Evolutionary conservation across 139 green algal genomes (phyloP).

Genomic region (Trebouxia sp.): DNA sequence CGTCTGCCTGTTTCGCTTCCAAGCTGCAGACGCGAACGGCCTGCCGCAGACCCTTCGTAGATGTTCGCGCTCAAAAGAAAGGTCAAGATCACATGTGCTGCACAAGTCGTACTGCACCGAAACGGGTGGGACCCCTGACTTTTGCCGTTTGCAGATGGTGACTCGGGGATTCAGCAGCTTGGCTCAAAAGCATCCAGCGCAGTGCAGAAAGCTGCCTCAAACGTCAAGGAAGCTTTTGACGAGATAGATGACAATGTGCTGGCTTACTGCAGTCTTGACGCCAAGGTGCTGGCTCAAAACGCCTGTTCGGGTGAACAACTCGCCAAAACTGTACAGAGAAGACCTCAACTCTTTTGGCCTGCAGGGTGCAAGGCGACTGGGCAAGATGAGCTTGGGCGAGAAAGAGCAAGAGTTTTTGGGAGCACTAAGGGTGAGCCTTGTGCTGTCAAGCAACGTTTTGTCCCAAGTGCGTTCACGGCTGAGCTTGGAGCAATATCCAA

Average conservation of each 20-base stretch:
- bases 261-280: constrained; percentile 40
- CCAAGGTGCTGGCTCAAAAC: background rate
- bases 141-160: too few relatives aligned
- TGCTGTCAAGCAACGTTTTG: background rate
- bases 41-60: background rate
- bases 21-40: background rate
- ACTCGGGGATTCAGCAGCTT: background rate
- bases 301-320: background rate
- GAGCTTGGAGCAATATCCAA: background rate
- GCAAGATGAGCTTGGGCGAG: constrained; percentile 68
- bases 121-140: too few relatives aligned
- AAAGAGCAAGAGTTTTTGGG: constrained; percentile 88
- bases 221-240: constrained; percentile 9
- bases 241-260: constrained; percentile 40
- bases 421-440: constrained; percentile 58
- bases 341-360: background rate
- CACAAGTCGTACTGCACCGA: too few relatives aligned
- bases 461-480: background rate
- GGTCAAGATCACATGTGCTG: background rate
- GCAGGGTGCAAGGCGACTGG: constrained; percentile 30
- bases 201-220: background rate
- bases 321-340: background rate
- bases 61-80: background rate
- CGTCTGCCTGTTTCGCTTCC: background rate
- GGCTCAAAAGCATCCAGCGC: background rate